phyloP scores from a whole-genome alignment of 495 filamentous ascomycete genomes.

The Penicillium coffeae region DNA sequence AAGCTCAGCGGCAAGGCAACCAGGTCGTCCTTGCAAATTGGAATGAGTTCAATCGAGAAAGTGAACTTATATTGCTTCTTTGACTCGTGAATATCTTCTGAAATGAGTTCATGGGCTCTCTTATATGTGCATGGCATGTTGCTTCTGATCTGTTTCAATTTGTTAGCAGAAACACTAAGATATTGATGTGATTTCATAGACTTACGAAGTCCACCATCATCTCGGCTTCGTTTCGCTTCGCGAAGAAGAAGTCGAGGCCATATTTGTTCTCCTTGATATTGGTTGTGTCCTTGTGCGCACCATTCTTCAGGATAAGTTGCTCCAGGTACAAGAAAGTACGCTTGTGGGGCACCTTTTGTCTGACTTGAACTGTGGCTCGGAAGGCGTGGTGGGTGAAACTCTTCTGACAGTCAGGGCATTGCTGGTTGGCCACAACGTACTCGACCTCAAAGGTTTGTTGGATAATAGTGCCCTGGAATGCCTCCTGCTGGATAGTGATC shows the following conservation, averaged over 20 bases:
- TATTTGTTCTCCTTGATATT: conserved; percentile 95
- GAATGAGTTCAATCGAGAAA: conserved; percentile 71
- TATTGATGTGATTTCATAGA: conserved; percentile 39
- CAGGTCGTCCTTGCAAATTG: conserved; percentile 94
- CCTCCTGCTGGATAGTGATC: conserved; percentile 84
- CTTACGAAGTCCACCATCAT: conserved; percentile 84
- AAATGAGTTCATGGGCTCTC: conserved; percentile 89
- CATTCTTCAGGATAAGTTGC: conserved; percentile 91
- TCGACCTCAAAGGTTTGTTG: conserved; percentile 94
- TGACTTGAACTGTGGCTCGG: conserved; percentile 82
- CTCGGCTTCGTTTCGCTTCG: conserved; percentile 84
- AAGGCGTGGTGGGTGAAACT: conserved; percentile 93
- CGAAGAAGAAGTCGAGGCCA: conserved; percentile 93
- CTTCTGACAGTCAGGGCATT: conserved; percentile 89
- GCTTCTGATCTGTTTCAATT: conserved; percentile 22
- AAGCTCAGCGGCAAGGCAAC: conserved; percentile 88
- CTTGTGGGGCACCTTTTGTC: conserved; percentile 97
- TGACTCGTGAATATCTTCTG: conserved; percentile 84
- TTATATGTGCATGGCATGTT: conserved; percentile 67
- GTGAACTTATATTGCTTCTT: conserved; percentile 90
- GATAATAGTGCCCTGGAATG: conserved; percentile 68
- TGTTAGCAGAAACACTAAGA: background rate
- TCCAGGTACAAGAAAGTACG: conserved; percentile 95
- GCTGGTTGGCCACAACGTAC: conserved; percentile 82
- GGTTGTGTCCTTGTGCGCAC: conserved; percentile 86